These are phyloP conservation scores for Mycena rebaudengoi DNA, from an alignment of 768 basidiomycete genomes.

Conservation along the genomic window DNA sequence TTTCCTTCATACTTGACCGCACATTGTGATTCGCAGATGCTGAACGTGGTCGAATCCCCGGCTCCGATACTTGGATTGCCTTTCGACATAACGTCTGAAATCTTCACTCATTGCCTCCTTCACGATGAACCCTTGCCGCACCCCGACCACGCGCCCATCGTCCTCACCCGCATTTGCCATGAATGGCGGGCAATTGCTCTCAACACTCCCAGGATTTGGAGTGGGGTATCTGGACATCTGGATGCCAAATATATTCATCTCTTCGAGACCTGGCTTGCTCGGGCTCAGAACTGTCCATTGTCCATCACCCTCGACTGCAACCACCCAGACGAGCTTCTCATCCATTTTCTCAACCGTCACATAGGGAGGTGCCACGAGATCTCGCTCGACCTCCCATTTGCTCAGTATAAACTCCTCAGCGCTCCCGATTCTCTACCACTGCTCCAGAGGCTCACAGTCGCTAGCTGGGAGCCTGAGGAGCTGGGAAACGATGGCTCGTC, in stretches of 20 bases:
- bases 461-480: too few relatives aligned
- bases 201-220: constrained; percentile 4
- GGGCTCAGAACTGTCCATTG: constrained; percentile 6
- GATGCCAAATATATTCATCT: constrained; percentile 11
- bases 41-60: too few relatives aligned
- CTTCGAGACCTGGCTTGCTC: constrained; percentile 6
- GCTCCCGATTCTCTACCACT: too few relatives aligned
- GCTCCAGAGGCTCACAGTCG: too few relatives aligned
- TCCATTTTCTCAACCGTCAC: neutral
- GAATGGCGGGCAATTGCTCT: constrained; percentile 12
- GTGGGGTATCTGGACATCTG: constrained; percentile 5
- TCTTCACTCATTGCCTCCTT: neutral
- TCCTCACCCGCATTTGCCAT: constrained; percentile 5
- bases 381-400: too few relatives aligned
- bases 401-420: too few relatives aligned
- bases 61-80: too few relatives aligned
- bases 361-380: neutral
- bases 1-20: too few relatives aligned
- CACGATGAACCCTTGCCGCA: neutral
- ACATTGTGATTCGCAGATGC: too few relatives aligned
- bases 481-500: too few relatives aligned
- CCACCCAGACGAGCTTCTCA: too few relatives aligned
- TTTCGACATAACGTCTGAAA: constrained; percentile 17
- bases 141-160: neutral
- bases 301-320: too few relatives aligned